These are phyloP conservation scores for Candida saitoana DNA, from an alignment of 805 yeast species.

Conservation along the genomic window DNA sequence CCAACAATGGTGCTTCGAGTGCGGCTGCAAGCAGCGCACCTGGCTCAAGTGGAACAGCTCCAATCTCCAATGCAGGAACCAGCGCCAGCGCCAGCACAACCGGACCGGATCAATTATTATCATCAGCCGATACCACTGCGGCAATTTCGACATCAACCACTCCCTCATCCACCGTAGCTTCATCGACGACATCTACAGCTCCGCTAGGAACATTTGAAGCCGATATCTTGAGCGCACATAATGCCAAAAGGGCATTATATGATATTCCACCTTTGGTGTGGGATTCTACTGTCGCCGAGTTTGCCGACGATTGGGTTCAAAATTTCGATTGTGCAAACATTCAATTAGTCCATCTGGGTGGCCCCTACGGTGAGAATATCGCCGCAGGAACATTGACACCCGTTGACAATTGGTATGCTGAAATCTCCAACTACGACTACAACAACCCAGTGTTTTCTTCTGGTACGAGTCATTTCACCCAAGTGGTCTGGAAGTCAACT, in stretches of 20 bases:
- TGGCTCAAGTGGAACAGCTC: too few species aligned
- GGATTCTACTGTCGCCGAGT: slow-evolving; percentile 31
- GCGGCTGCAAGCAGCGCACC: too few species aligned
- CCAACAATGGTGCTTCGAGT: slow-evolving; percentile 6
- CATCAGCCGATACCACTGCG: too few species aligned
- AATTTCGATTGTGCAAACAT: slow-evolving; percentile 55
- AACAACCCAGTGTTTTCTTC: slow-evolving; percentile 47
- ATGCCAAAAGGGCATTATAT: slow-evolving; percentile 34
- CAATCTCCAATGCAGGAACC: too few species aligned
- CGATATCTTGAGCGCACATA: slow-evolving; percentile 33
- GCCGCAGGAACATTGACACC: slow-evolving; percentile 63
- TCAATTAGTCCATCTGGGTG: slow-evolving; percentile 56
- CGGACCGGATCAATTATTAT: too few species aligned
- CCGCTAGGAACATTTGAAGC: slow-evolving; percentile 18
- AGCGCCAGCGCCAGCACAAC: too few species aligned
- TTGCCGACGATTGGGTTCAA: slow-evolving; percentile 40
- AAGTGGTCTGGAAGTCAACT: slow-evolving; percentile 64
- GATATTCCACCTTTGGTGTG: slow-evolving; percentile 28
- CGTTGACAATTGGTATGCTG: slow-evolving; percentile 73
- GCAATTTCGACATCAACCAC: slow-evolving; percentile 9
- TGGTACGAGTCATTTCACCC: slow-evolving; percentile 76
- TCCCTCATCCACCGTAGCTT: slow-evolving; percentile 11
- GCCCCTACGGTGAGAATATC: slow-evolving; percentile 72
- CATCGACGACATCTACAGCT: slow-evolving; percentile 13
- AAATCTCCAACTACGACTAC: slow-evolving; percentile 54